Evolutionary conservation across 2,329 filamentous ascomycete genomes (phyloP).

Genomic region (Alternaria triticina): DNA sequence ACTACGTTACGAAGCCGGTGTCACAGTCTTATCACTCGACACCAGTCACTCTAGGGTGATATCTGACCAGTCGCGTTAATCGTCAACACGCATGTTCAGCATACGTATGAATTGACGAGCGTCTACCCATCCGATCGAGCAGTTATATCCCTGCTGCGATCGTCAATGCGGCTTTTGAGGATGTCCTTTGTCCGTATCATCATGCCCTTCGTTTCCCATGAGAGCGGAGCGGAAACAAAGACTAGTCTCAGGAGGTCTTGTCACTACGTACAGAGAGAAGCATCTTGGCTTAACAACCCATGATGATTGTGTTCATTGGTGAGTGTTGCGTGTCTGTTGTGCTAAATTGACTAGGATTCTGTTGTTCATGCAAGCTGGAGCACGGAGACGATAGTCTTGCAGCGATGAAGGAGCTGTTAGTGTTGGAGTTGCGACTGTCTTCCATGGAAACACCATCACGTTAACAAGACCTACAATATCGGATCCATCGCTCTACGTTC

Average conservation of each 20-base stretch:
- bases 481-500: constrained; percentile 17
- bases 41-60: constrained; percentile 54
- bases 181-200: constrained; percentile 89
- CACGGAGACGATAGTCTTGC: constrained; percentile 22
- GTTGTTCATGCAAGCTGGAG: constrained; percentile 9
- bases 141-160: constrained; percentile 29
- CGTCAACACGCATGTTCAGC: constrained; percentile 62
- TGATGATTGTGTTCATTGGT: constrained; percentile 21
- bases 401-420: constrained; percentile 6
- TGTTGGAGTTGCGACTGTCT: constrained; percentile 3
- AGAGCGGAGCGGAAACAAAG: constrained; percentile 84
- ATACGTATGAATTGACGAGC: constrained; percentile 63
- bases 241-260: constrained; percentile 89
- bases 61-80: constrained; percentile 72
- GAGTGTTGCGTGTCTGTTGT: constrained; percentile 27
- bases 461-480: constrained; percentile 11
- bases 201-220: constrained; percentile 64
- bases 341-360: constrained; percentile 34
- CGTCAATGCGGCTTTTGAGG: constrained; percentile 83
- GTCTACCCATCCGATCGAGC: constrained; percentile 54
- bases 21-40: constrained; percentile 56
- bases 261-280: constrained; percentile 76
- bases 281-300: constrained; percentile 23
- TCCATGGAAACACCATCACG: constrained; percentile 25
- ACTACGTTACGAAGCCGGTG: constrained; percentile 55